Evolutionary conservation across 2,329 filamentous ascomycete species (phyloP), one percentile per base, ranked within the genome.

Genomic region (Seiridium cupressi): DNA sequence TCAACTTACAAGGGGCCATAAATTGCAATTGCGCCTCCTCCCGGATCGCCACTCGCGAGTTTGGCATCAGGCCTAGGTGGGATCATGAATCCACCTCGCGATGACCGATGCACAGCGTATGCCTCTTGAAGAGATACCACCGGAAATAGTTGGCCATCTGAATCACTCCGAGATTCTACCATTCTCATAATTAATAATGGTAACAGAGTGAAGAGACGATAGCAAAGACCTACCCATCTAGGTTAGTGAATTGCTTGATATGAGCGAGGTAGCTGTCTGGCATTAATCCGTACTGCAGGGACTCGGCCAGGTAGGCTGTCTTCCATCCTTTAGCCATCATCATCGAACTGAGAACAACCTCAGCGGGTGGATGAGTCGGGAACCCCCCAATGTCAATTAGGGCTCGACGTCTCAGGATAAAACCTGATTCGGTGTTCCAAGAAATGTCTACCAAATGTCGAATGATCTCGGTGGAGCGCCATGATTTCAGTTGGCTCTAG

Each of bases 401-500:
- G 6, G 4, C 53, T 44, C 3, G 18, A 13, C 53, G 53, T 13
- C 38, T 32, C 18, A 56, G 26, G 34, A 40, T 40, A 36, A 56
- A 44, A n/a, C 53, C 53, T 9, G 59, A 58, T 40, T 55, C 59
- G 1, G 53, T 56, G 4, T 56, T 56, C 9, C 53, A 56, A 7
- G 53, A 36, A 42, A 10, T 31, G 13, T 31, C 53, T 10, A 3
- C 18, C 8, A 56, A 56, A 42, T 56, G 32, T 18, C 53, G 34
- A 31, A 42, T 40, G 53, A 56, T 56, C 9, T 56, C 53, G 9
- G 51, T 54, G 13, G 49, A n/a, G 13, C 44, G 31, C 59, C 59
- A 61, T 35, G 59, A 44, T 8, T 53, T 36, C 11, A 51, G 38
- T 11, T 61, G 57, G n/a, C 32, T 54, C 40, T 61, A 47, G n/a